phyloP scores from a whole-genome alignment of 257 asterid species.

The Petunia axillaris region DNA sequence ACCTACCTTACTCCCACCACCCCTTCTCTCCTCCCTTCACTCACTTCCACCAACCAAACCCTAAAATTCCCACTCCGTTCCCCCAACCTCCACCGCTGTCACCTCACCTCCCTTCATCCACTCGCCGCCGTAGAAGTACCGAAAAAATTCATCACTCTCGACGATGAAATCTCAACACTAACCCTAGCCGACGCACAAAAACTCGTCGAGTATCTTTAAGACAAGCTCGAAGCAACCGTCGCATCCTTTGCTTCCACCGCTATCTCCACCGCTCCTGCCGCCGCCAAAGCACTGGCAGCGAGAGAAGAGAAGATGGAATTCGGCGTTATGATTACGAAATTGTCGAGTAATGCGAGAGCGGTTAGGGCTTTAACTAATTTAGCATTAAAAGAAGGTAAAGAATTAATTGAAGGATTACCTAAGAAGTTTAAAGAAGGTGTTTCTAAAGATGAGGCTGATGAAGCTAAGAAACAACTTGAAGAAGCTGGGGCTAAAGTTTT shows the following conservation, averaged over 20 bases:
- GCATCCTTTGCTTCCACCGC: slow-evolving; percentile 79
- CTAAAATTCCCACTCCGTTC: no score
- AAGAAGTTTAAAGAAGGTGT: slow-evolving; percentile 84
- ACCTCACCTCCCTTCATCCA: slow-evolving; percentile 53
- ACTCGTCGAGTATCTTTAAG: slow-evolving; percentile 90
- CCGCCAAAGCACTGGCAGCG: slow-evolving; percentile 49
- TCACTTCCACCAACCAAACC: no score
- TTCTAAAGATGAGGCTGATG: slow-evolving; percentile 83
- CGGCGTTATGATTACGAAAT: slow-evolving; percentile 80
- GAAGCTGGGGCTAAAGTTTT: slow-evolving; percentile 78
- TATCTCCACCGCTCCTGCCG: slow-evolving; percentile 40
- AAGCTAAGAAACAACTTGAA: slow-evolving; percentile 87
- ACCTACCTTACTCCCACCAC: slow-evolving; percentile 38
- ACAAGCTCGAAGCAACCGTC: slow-evolving; percentile 89
- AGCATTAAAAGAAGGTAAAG: slow-evolving; percentile 85
- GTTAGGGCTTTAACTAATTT: slow-evolving; percentile 77
- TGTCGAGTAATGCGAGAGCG: slow-evolving; percentile 69
- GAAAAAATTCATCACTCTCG: slow-evolving; percentile 69
- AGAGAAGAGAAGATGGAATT: slow-evolving; percentile 90
- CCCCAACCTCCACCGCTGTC: slow-evolving; percentile 32
- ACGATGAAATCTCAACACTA: slow-evolving; percentile 73
- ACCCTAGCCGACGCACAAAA: slow-evolving; percentile 86
- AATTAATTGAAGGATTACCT: slow-evolving; percentile 84
- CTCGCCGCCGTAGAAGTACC: slow-evolving; percentile 79
- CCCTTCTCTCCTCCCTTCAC: not conserved